Base-by-base conservation (phyloP, 495 filamentous ascomycete genomes). In the Hypoxylon fuscum region DNA sequence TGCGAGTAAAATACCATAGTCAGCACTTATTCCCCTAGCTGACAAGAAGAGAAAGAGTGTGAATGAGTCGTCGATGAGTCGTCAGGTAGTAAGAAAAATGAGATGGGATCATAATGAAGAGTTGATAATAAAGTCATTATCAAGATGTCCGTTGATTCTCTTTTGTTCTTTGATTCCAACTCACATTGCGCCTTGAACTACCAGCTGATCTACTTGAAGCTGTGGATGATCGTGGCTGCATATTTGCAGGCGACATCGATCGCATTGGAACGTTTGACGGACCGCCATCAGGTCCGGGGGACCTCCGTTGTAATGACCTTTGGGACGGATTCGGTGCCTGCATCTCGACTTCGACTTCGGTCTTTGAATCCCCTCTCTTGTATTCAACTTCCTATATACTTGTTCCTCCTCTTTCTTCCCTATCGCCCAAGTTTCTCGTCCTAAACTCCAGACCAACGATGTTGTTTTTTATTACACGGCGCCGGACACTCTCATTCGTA, bases 221-320 rank as follows among this genome's bases (percentile, higher is more conserved):
- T 8, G 74, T 73, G 3, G 80, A 81, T 5, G 73, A 76, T 8
- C 82, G 76, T 49, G 80, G 77, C 56, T 77, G 88, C 21, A 72
- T 91, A 10, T 88, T 90, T 57, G 86, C 87, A 17, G 85, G 82
- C 66, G 86, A 90, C 29, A 80, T 93, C 1, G 90, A 88, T n/a
- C 90, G 92, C 60, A 84, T 90, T 21, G 90, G 91, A 10, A 76
- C 66, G 59, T 62, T 77, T 23, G 79, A 76, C 47, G 78, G 68
- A 15, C 74, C 78, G 55, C 74, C 74, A 21, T 83, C 80, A 21
- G 74, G 75, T 32, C 73, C 78, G 15, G 82, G 82, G 46, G 82
- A 82, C 61, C 80, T 74, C 41, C 82, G 75, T 58, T 82, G 78
- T 55, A 79, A 56, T 32, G 74, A 72, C 49, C 77, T 74, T 49